Percentiles rank a stretch among this genome's conserved stretches.
Conservation (phyloP, 208 protist genomes). For the Zelonia costaricensis region DNA sequence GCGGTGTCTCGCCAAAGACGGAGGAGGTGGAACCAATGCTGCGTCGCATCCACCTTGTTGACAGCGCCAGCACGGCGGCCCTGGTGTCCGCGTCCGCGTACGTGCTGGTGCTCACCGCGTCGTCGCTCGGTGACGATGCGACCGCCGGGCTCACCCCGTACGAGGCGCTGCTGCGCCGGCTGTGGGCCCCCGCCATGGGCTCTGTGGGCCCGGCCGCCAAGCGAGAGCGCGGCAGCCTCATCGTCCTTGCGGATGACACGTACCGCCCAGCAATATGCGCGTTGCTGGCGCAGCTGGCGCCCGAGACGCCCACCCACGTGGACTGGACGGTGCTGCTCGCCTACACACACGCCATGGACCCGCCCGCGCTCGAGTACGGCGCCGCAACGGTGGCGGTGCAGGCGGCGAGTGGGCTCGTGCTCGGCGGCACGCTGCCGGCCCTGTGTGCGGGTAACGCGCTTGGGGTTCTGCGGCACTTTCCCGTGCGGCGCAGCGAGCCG, state of each 20-base stretch:
- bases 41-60: conserved; percentile 12
- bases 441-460: conserved; percentile 61
- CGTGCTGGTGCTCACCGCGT: conserved; percentile 26
- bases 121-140: conserved; percentile 14
- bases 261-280: conserved; percentile 16
- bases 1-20: conserved; percentile 17
- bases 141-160: conserved; percentile 7
- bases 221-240: conserved; percentile 8
- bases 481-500: conserved; percentile 35
- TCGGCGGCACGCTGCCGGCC: conserved; percentile 33
- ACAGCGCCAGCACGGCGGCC: neutral
- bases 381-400: conserved; percentile 26
- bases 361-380: conserved; percentile 56
- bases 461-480: conserved; percentile 51
- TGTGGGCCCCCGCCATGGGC: conserved; percentile 9
- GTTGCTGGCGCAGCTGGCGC: conserved; percentile 7
- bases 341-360: conserved; percentile 38
- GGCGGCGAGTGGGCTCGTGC: conserved; percentile 3
- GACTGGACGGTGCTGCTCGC: conserved; percentile 29
- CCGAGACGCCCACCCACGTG: conserved; percentile 7
- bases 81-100: conserved; percentile 7
- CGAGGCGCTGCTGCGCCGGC: conserved; percentile 4
- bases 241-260: conserved; percentile 22
- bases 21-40: conserved; percentile 27
- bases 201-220: neutral